These are phyloP conservation scores for Vigna mungo DNA, from an alignment of 306 rosid genomes.

Conservation along the genomic window DNA sequence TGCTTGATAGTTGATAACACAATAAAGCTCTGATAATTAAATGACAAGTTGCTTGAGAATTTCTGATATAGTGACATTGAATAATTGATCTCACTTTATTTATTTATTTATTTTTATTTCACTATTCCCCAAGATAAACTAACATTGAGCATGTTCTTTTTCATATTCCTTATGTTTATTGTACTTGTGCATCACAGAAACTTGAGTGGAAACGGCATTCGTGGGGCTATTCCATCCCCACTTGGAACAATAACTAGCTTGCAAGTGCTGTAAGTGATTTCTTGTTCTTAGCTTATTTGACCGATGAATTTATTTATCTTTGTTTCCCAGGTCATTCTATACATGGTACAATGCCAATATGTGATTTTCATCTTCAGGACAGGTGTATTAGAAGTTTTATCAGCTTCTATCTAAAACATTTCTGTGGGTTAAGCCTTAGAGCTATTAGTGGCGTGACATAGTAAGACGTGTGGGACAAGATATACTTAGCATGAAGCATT, in stretches of 20 bases:
- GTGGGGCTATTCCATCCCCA: slow-evolving; percentile 79
- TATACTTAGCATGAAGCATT: background rate
- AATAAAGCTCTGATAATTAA: slow-evolving; percentile 26
- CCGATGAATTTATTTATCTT: slow-evolving; percentile 11
- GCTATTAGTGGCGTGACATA: slow-evolving; percentile 28
- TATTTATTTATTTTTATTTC: background rate
- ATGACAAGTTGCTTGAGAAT: slow-evolving; percentile 4
- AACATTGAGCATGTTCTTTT: slow-evolving; percentile 3
- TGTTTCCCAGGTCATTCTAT: slow-evolving; percentile 15
- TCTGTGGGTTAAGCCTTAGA: slow-evolving; percentile 15
- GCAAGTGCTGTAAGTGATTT: slow-evolving; percentile 78
- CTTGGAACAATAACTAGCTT: slow-evolving; percentile 76
- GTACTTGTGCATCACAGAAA: slow-evolving; percentile 59
- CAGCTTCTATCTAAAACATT: slow-evolving; percentile 6
- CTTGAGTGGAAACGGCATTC: slow-evolving; percentile 87
- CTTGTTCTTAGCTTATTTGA: slow-evolving; percentile 27
- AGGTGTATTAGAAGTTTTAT: slow-evolving; percentile 15
- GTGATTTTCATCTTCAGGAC: slow-evolving; percentile 19
- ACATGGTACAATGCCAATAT: slow-evolving; percentile 20
- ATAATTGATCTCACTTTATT: slow-evolving; percentile 5
- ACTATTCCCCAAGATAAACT: slow-evolving; percentile 26
- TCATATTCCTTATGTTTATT: slow-evolving; percentile 47
- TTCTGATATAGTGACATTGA: slow-evolving; percentile 14
- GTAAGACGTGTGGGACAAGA: slow-evolving; percentile 17
- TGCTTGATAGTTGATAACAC: slow-evolving; percentile 12